These are phyloP conservation scores for Symbiodinium natans DNA, from an alignment of 73 alveolate genomes.

Conservation along the genomic window DNA sequence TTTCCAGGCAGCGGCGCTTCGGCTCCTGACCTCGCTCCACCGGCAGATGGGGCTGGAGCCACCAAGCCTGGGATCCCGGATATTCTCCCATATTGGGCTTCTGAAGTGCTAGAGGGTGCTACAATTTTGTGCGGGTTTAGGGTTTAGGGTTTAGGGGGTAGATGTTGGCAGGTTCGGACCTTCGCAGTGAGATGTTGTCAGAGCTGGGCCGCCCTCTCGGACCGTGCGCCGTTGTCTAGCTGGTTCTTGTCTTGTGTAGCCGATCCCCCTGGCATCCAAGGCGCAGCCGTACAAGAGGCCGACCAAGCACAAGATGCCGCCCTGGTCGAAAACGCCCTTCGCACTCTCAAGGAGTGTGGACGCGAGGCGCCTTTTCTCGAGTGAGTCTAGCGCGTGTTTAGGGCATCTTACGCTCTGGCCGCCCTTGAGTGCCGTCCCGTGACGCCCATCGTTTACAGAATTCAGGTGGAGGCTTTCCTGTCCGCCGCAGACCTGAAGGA, in stretches of 20 bases:
- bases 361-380: not conserved
- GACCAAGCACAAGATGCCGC: not conserved
- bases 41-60: slow-evolving; percentile 59
- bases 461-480: not conserved
- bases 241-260: not conserved
- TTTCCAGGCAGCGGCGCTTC: slow-evolving; percentile 20
- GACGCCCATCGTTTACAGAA: not conserved
- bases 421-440: not conserved
- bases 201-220: not conserved
- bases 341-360: not conserved
- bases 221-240: not conserved
- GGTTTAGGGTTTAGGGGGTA: not conserved
- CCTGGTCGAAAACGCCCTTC: not conserved
- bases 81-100: not conserved
- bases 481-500: not conserved
- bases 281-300: not conserved
- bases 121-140: not conserved
- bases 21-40: slow-evolving; percentile 39
- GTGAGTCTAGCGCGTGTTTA: too few species aligned
- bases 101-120: not conserved
- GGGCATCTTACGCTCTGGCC: too few species aligned
- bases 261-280: too few species aligned
- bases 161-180: not conserved
- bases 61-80: slow-evolving; percentile 17
- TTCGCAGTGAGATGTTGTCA: not conserved